Percentiles rank a stretch among this genome's conserved stretches.
phyloP scores from a whole-genome alignment of 306 rosid species.

The Prunus padus region DNA sequence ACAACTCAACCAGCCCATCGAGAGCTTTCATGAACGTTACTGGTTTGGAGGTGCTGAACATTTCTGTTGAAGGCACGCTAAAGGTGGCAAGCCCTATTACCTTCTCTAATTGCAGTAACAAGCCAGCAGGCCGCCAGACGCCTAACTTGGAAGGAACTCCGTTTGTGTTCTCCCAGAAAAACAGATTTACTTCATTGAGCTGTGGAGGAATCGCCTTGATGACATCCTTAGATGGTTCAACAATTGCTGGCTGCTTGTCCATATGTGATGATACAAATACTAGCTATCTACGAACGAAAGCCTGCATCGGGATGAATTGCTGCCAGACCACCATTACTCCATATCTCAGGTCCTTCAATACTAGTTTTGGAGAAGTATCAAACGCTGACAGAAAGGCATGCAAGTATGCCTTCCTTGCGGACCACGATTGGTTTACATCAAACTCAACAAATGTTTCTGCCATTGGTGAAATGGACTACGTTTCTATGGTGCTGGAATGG shows the following conservation, averaged over 20 bases:
- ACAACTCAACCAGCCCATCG: neutral
- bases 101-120: neutral
- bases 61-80: neutral
- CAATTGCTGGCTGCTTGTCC: constrained; percentile 8
- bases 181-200: constrained; percentile 6
- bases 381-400: neutral
- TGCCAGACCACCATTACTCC: constrained; percentile 20
- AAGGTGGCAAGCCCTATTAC: neutral
- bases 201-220: neutral
- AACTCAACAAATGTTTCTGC: neutral
- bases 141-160: neutral
- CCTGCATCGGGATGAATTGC: constrained; percentile 16
- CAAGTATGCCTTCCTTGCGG: constrained; percentile 9
- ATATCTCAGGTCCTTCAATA: neutral
- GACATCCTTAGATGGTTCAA: neutral
- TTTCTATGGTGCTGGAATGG: constrained; percentile 10
- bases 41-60: neutral
- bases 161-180: neutral
- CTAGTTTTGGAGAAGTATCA: neutral
- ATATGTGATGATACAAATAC: neutral
- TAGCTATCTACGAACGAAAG: too few species aligned
- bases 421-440: neutral
- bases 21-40: neutral
- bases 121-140: neutral
- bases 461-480: neutral